Conservation (phyloP, 2,329 filamentous ascomycete species). For the Monosporascus sp. region DNA sequence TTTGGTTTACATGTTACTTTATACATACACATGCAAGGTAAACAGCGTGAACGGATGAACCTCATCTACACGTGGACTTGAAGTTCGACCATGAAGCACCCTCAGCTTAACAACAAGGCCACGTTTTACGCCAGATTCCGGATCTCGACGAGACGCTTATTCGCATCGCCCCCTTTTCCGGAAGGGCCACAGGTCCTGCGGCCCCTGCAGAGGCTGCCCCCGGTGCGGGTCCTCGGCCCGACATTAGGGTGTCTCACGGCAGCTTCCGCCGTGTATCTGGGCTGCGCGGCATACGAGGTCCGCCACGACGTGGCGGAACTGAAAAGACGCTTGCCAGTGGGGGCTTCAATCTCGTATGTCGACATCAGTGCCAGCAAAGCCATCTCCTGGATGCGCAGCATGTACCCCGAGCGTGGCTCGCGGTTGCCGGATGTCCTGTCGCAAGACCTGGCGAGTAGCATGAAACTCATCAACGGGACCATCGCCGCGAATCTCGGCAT, state of each 20-base stretch:
- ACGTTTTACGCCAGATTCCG: no score
- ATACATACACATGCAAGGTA: background rate
- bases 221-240: slow-evolving; percentile 17
- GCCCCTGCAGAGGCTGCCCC: background rate
- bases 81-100: no score
- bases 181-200: background rate
- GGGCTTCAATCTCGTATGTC: slow-evolving; percentile 8
- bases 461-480: slow-evolving; percentile 7
- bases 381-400: background rate
- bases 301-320: slow-evolving; percentile 11
- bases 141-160: background rate
- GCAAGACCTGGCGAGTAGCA: background rate
- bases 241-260: slow-evolving; percentile 18
- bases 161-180: background rate
- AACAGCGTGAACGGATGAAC: no score
- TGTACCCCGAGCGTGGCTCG: background rate
- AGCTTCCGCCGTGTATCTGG: slow-evolving; percentile 18
- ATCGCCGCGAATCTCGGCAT: slow-evolving; percentile 12
- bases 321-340: background rate
- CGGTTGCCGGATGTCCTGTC: background rate
- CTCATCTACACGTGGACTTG: no score
- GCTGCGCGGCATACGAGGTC: slow-evolving; percentile 22
- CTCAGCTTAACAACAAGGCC: no score
- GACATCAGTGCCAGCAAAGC: slow-evolving; percentile 2
- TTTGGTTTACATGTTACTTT: background rate